Percentiles rank a stretch among this genome's conserved stretches.
phyloP scores from a whole-genome alignment of 2,329 filamentous ascomycete species.

The Aspergillus costaricaensis region DNA sequence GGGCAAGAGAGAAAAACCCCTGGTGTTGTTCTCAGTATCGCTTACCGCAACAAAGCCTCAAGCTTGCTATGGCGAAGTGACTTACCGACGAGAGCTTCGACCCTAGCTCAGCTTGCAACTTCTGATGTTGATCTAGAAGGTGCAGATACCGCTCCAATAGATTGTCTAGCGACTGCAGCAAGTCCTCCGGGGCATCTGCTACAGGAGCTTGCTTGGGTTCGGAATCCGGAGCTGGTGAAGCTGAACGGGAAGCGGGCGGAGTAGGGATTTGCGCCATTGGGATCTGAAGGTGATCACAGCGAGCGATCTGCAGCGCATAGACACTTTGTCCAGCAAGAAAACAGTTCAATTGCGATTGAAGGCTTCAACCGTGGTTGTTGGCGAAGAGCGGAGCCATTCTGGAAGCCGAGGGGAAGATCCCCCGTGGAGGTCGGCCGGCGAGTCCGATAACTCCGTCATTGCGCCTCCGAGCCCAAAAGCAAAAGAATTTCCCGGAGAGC shows the following conservation, averaged over 20 bases:
- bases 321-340: not conserved
- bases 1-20: conserved; percentile 52
- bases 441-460: conserved; percentile 43
- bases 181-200: conserved; percentile 25
- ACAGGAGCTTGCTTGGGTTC: conserved; percentile 20
- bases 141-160: conserved; percentile 47
- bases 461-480: conserved; percentile 26
- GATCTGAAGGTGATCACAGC: not conserved
- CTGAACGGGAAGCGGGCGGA: conserved; percentile 36
- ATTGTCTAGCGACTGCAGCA: conserved; percentile 40
- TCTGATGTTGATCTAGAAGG: conserved; percentile 47
- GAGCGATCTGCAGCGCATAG: not conserved
- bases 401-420: conserved; percentile 8
- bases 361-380: not conserved
- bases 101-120: conserved; percentile 40
- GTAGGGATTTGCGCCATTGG: conserved; percentile 38
- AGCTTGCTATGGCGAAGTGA: not conserved
- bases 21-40: conserved; percentile 24
- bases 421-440: conserved; percentile 28
- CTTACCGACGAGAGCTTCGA: conserved; percentile 44
- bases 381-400: not conserved
- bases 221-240: conserved; percentile 30
- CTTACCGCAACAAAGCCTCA: not conserved
- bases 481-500: conserved; percentile 39
- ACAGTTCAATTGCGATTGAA: not conserved